Conservation (phyloP, 2,329 filamentous ascomycete species). For the Penicillium sp. region DNA sequence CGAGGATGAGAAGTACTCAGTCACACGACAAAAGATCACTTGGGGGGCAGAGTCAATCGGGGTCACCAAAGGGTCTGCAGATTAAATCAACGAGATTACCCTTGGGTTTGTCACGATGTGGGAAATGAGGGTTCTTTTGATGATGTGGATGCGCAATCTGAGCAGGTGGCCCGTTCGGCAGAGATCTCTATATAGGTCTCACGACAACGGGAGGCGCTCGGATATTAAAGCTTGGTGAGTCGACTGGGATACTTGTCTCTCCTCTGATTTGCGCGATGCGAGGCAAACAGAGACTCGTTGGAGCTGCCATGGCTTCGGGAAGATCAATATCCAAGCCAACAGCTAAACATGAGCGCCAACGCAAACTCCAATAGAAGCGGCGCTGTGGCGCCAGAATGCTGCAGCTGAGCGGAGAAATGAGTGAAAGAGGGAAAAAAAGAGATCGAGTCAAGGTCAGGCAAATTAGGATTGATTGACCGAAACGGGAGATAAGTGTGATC, state of each 20-base stretch:
- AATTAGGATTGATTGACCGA: not conserved
- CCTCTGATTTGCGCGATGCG: constrained; percentile 6
- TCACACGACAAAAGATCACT: too few relatives aligned
- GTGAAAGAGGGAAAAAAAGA: not conserved
- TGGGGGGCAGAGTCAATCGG: not conserved
- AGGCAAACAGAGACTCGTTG: constrained; percentile 1
- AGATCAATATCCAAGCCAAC: not conserved
- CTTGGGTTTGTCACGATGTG: too few relatives aligned
- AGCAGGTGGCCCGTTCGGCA: not conserved
- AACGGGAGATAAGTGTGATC: constrained; percentile 4
- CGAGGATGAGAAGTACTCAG: not conserved
- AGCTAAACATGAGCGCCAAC: not conserved
- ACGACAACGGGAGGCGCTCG: constrained; percentile 12
- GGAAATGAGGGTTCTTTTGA: too few relatives aligned
- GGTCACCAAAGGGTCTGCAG: too few relatives aligned
- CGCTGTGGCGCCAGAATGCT: constrained; percentile 14
- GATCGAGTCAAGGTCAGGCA: too few relatives aligned
- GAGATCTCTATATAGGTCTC: constrained; percentile 1
- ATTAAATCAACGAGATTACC: too few relatives aligned
- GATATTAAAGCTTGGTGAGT: constrained; percentile 21
- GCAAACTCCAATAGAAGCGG: constrained; percentile 8
- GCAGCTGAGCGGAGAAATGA: constrained; percentile 9
- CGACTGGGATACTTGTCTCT: not conserved
- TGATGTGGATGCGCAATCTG: too few relatives aligned
- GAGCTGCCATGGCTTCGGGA: constrained; percentile 5